These are phyloP conservation scores for Strigomonas culicis DNA, from an alignment of 208 protist genomes.

Conservation along the genomic window DNA sequence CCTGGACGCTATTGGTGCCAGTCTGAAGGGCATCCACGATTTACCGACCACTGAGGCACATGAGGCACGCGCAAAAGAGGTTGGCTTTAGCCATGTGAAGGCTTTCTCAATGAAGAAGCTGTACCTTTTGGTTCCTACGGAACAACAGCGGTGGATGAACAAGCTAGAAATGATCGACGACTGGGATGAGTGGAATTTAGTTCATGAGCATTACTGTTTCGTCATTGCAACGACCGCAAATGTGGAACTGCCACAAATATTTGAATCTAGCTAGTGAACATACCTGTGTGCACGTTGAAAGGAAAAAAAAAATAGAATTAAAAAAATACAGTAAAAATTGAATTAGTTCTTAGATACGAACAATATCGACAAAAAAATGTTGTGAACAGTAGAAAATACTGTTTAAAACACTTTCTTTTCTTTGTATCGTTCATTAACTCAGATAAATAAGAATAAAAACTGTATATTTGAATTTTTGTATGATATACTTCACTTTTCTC, in stretches of 20 bases:
- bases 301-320: background rate
- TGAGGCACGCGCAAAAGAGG: constrained; percentile 51
- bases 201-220: constrained; percentile 92
- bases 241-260: constrained; percentile 37
- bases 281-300: background rate
- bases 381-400: background rate
- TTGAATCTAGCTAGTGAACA: background rate
- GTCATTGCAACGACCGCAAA: constrained; percentile 59
- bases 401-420: background rate
- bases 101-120: constrained; percentile 73
- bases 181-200: constrained; percentile 91
- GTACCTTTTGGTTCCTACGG: constrained; percentile 72
- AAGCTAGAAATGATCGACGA: constrained; percentile 90
- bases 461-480: constrained; percentile 7
- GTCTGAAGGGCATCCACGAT: constrained; percentile 67
- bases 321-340: background rate
- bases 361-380: background rate
- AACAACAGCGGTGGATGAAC: constrained; percentile 54
- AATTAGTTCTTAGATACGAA: background rate
- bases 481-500: background rate
- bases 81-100: constrained; percentile 66
- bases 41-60: constrained; percentile 70
- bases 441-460: background rate
- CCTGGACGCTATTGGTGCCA: constrained; percentile 48
- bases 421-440: background rate